Percentiles rank a stretch among this genome's conserved stretches.
Conservation (phyloP, 2,329 filamentous ascomycete species). For the Neofusicoccum parvum region DNA sequence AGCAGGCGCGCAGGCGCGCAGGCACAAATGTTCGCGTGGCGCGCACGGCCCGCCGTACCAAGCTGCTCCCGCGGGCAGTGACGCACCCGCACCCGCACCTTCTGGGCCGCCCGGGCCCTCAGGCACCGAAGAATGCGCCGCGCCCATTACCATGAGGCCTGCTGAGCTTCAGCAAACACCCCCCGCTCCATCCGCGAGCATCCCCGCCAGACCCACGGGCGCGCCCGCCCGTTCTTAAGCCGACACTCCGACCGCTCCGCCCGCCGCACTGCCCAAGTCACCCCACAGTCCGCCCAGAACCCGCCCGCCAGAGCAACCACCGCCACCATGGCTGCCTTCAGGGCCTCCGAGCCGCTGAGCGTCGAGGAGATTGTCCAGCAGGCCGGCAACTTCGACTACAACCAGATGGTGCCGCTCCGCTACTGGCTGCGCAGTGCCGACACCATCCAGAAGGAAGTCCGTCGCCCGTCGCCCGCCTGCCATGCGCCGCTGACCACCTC, state of each 20-base stretch:
- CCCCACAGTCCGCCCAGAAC: background rate
- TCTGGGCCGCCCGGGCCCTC: background rate
- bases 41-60: too few relatives aligned
- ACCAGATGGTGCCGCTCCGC: conserved; percentile 72
- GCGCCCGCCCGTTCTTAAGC: background rate
- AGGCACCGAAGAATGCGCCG: conserved; percentile 13
- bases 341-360: conserved; percentile 59
- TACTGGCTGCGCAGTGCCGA: conserved; percentile 82
- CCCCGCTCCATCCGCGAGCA: background rate
- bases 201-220: background rate
- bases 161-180: background rate
- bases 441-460: conserved; percentile 77
- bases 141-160: conserved; percentile 4
- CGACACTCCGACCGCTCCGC: background rate
- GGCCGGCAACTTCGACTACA: conserved; percentile 81
- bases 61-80: background rate
- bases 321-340: conserved; percentile 2
- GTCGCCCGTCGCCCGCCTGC: conserved; percentile 29
- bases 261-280: background rate
- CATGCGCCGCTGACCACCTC: conserved; percentile 22
- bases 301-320: background rate
- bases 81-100: background rate
- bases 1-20: background rate
- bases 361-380: conserved; percentile 75
- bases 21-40: too few relatives aligned